Percentiles rank a stretch among this genome's conserved stretches.
Conservation (phyloP, 1,139 yeast genomes). For the Scheffersomyces lignicola region DNA sequence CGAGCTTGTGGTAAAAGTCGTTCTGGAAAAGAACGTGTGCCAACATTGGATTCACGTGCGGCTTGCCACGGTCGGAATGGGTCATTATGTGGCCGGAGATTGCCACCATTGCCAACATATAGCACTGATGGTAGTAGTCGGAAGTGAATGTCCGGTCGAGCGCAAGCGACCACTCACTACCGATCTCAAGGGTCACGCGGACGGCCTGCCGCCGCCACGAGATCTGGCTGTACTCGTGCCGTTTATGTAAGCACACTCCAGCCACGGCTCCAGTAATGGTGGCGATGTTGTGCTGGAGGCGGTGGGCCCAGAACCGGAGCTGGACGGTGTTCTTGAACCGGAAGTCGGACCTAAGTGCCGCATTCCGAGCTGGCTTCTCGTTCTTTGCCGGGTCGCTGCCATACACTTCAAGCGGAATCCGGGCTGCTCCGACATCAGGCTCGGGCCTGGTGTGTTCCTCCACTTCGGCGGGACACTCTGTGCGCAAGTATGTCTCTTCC, state of each 20-base stretch:
- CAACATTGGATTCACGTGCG: constrained; percentile 41
- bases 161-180: constrained; percentile 26
- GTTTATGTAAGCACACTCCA: constrained; percentile 42
- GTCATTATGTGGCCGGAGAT: constrained; percentile 25
- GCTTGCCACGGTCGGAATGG: constrained; percentile 33
- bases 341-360: constrained; percentile 29
- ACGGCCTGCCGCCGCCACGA: constrained; percentile 42
- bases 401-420: constrained; percentile 38
- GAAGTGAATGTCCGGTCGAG: constrained; percentile 24
- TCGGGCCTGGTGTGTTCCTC: constrained; percentile 44
- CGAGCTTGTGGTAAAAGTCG: constrained; percentile 38
- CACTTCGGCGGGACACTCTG: constrained; percentile 46
- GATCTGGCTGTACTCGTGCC: constrained; percentile 39
- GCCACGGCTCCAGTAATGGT: constrained; percentile 40
- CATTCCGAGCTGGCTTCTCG: constrained; percentile 32
- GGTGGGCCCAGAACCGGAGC: constrained; percentile 50
- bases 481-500: constrained; percentile 58
- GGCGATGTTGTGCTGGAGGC: constrained; percentile 51
- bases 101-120: constrained; percentile 30
- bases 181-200: constrained; percentile 37
- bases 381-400: constrained; percentile 33
- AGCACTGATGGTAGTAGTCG: constrained; percentile 20
- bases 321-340: constrained; percentile 63
- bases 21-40: constrained; percentile 48
- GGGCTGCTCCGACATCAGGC: constrained; percentile 24